phyloP scores from a whole-genome alignment of 352 stramenopile species.

The Pythium sp. region DNA sequence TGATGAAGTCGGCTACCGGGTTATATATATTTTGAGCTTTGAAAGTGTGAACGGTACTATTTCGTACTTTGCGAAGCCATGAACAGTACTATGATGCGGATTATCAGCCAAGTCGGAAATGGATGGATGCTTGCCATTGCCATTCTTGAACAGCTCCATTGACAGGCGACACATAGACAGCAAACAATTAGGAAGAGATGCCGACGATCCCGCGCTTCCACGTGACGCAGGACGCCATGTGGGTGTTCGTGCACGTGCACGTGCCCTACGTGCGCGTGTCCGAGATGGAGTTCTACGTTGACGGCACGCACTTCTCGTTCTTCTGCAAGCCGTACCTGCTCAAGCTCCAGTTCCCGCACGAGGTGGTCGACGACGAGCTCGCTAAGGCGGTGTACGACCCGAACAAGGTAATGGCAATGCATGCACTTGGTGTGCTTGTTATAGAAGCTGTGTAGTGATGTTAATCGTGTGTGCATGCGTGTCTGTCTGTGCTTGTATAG shows the following conservation, averaged over 20 bases:
- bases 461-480: neutral
- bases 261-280: conserved; percentile 90
- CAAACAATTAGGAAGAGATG: conserved; percentile 29
- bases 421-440: conserved; percentile 23
- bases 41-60: neutral
- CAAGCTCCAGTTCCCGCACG: conserved; percentile 92
- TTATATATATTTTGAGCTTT: neutral
- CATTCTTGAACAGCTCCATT: neutral
- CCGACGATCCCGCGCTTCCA: conserved; percentile 79
- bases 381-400: conserved; percentile 90
- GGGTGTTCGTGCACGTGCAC: conserved; percentile 86
- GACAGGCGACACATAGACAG: neutral
- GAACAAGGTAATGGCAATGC: conserved; percentile 53
- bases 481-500: conserved; percentile 26
- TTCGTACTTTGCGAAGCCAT: neutral
- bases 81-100: neutral
- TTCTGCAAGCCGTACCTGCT: conserved; percentile 98
- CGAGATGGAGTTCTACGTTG: conserved; percentile 91
- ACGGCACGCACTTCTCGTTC: conserved; percentile 91
- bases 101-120: conserved; percentile 5
- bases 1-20: neutral
- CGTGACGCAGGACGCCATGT: conserved; percentile 78
- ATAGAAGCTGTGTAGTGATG: neutral
- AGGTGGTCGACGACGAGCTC: conserved; percentile 87
- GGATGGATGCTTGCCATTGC: conserved; percentile 7